Base-by-base conservation (phyloP, 225 moss, liverwort and hornwort species). In the Pseudoscleropodium purum region DNA sequence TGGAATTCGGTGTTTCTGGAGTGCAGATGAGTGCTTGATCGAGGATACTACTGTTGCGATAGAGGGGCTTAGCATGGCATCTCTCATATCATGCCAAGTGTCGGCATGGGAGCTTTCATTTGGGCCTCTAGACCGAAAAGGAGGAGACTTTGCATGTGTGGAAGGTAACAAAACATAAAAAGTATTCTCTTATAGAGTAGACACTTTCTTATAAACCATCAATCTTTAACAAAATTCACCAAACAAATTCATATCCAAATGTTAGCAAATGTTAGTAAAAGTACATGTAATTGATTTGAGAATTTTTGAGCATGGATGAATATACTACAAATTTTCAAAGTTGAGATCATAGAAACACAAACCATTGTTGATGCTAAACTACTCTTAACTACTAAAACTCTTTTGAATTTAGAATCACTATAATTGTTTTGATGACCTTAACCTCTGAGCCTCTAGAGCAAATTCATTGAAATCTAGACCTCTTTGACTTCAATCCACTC, bases 331-430 rank as follows among this genome's bases (percentile, higher is more conserved):
- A 52, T 7, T 51, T 51, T 76, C 8, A 13, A 76, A 76, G 51
- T 34, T 13, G 21, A 51, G 14, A 7, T 34, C 7, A 21, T 13
- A 34, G 3, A 2, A 34, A 41, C 1, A 26, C 11, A 4, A 61
- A 1, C 0, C 3, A 29, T 5, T 73, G 10, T 8, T 77, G 33
- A 52, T 1, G 8, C 4, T 23, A 14, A 0, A 14, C 1, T 51
- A 36, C 0, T 3, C 2, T 34, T 18, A 10, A 75, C 0, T 0
- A 2, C 2, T 45, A 45, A 10, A 45, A 1, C 19, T 49, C 5
- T 75, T 75, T 75, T 4, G 18, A 49, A 47, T 18, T 4, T 11
- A 10, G 31, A 45, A 52, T 1, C 0, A 0, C 13, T 51, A 5
- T 5, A 0, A 14, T 52, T 23, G 3, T 23, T 77, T 36, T 14